These are phyloP conservation scores for Cystofilobasidium capitatum DNA, from an alignment of 768 basidiomycete genomes.

Conservation along the genomic window DNA sequence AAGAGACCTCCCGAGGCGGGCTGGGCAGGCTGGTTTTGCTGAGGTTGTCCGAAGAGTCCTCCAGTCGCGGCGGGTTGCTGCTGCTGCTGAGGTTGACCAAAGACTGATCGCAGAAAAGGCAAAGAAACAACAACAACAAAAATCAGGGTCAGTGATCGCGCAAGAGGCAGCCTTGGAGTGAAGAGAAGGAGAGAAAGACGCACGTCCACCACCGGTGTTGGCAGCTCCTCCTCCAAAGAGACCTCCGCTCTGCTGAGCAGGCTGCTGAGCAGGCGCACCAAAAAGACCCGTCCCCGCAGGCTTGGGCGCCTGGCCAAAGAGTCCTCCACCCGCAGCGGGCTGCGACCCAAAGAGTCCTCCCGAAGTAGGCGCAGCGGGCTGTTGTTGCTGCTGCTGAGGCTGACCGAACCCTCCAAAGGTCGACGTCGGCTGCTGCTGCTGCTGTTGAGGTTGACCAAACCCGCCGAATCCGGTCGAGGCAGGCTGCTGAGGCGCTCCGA, in stretches of 20 bases:
- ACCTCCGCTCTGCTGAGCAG: conserved; percentile 21
- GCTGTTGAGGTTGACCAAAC: conserved; percentile 2
- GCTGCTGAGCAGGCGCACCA: conserved; percentile 30
- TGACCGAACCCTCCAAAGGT: conserved; percentile 21
- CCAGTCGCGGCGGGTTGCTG: background rate
- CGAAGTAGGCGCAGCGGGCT: conserved; percentile 1
- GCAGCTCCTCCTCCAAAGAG: conserved; percentile 5
- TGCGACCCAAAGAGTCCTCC: conserved; percentile 30
- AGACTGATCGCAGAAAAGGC: conserved; percentile 9
- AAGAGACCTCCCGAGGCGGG: conserved; percentile 17
- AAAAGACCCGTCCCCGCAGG: conserved; percentile 27
- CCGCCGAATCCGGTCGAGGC: background rate
- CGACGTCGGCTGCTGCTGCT: conserved; percentile 16
- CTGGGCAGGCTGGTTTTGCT: conserved; percentile 2
- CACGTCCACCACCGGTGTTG: conserved; percentile 21
- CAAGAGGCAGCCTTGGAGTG: background rate
- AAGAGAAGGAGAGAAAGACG: background rate
- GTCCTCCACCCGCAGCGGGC: conserved; percentile 25
- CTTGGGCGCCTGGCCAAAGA: conserved; percentile 31
- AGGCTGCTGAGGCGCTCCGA: background rate
- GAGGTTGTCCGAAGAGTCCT: conserved; percentile 17
- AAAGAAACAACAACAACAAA: background rate
- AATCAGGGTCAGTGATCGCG: background rate
- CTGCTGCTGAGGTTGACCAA: conserved; percentile 24
- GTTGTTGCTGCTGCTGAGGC: conserved; percentile 8